Conservation (phyloP, 768 basidiomycete species). For the Calvatia gigantea region DNA sequence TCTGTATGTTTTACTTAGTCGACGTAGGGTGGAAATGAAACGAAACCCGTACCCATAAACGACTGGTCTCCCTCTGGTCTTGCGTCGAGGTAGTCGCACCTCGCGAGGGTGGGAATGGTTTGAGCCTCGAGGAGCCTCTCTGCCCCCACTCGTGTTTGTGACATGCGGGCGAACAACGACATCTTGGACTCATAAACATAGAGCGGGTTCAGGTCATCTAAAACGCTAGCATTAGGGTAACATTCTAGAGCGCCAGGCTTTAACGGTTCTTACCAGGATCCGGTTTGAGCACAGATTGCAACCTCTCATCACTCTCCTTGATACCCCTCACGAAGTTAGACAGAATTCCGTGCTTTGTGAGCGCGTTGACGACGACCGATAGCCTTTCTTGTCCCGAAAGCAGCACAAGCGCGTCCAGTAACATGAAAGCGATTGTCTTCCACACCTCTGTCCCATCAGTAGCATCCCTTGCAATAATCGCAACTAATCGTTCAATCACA, state of each 20-base stretch:
- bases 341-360: slow-evolving; percentile 75
- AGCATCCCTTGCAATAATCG: slow-evolving; percentile 81
- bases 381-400: slow-evolving; percentile 71
- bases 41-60: slow-evolving; percentile 57
- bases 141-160: slow-evolving; percentile 79
- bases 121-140: slow-evolving; percentile 81
- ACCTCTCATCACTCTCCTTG: slow-evolving; percentile 74
- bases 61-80: slow-evolving; percentile 81
- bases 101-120: slow-evolving; percentile 66
- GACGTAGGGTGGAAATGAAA: not conserved
- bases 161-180: slow-evolving; percentile 82
- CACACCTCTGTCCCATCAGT: slow-evolving; percentile 95
- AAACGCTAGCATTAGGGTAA: not conserved
- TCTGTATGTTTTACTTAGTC: slow-evolving; percentile 38
- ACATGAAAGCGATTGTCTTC: slow-evolving; percentile 93
- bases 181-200: slow-evolving; percentile 97
- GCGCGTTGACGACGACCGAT: slow-evolving; percentile 49
- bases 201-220: slow-evolving; percentile 85
- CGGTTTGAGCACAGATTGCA: slow-evolving; percentile 78
- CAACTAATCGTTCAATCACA: slow-evolving; percentile 67
- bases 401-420: slow-evolving; percentile 77
- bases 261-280: slow-evolving; percentile 70
- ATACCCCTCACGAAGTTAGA: slow-evolving; percentile 78
- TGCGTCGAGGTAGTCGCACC: slow-evolving; percentile 86
- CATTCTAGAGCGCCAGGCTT: not conserved